Evolutionary conservation across 1,284 basidiomycete species (phyloP).

Genomic region (Fomes fomentarius): DNA sequence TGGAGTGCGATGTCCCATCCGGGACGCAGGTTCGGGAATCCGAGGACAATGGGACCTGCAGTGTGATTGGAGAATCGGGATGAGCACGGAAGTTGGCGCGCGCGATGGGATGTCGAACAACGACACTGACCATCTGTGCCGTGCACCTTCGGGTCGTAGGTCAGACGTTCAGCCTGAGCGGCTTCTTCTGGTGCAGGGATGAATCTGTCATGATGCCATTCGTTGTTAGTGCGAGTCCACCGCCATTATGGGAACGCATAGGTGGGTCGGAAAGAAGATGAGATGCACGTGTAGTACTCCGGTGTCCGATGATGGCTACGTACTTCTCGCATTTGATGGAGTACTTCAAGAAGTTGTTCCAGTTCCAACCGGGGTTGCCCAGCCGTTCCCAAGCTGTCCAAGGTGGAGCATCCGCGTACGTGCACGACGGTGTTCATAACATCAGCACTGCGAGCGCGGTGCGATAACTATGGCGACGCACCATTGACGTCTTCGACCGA

Average conservation of each 20-base stretch:
- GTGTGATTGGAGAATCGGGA: neutral
- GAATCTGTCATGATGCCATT: neutral
- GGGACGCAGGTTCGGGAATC: slow-evolving; percentile 4
- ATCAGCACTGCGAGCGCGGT: neutral
- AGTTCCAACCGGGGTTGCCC: slow-evolving; percentile 46
- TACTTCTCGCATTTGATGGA: slow-evolving; percentile 36
- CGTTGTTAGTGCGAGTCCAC: neutral
- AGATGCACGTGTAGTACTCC: neutral
- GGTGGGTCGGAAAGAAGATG: neutral
- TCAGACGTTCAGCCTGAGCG: neutral
- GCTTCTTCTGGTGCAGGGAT: slow-evolving; percentile 2
- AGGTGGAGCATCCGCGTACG: neutral
- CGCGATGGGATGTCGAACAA: no score
- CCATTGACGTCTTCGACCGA: slow-evolving; percentile 35
- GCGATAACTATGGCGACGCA: slow-evolving; percentile 5
- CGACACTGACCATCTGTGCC: slow-evolving; percentile 5
- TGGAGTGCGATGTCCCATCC: slow-evolving; percentile 7
- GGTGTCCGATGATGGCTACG: neutral
- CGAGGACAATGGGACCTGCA: slow-evolving; percentile 3
- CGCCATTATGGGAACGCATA: no score
- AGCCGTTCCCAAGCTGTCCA: slow-evolving; percentile 33
- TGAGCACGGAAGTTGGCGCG: neutral
- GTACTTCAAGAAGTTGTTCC: slow-evolving; percentile 41
- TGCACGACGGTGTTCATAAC: no score
- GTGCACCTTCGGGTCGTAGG: slow-evolving; percentile 7